Evolutionary conservation across 2,329 filamentous ascomycete genomes (phyloP), one percentile per base, ranked within the genome.

Genomic region (Xylariales sp.): DNA sequence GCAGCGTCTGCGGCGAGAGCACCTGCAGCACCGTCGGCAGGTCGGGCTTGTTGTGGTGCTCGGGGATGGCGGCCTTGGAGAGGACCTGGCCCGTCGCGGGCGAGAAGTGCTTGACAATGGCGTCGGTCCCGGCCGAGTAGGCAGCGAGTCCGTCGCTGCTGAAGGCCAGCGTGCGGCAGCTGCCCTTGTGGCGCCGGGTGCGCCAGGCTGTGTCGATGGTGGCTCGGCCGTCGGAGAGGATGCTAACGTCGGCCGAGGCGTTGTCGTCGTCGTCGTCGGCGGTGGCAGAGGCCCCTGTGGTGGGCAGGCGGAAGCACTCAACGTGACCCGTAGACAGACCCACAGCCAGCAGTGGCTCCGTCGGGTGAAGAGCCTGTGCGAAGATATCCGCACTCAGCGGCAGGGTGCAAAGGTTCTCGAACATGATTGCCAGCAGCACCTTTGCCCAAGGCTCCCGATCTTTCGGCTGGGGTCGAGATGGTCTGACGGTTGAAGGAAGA

Each of bases 171-270:
- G 80, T 83, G 37, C 93, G 77, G 58, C 91, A 97, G 71, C 89
- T 96, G 11, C 89, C 91, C 69, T 95, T 95, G 67, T 98, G 93
- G 44, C 93, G 76, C 49, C 82, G 75, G 5, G 93, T 97, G 52
- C 79, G 78, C 93, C 93, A 98, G 42, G 82, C 68, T 1, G 83
- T 88, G 50, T 90, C 85, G 45, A 97, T 85, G 40, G 83, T 78
- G 29, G 83, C 85, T 45, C 76, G 84, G 10, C 88, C 88, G 51
- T 72, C 67, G 15, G 69, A 76, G 16, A 74, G 39, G 3, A 72
- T 62, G 46, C 69, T 78, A 31, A 63, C 61, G 38, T 75, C 68
- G 23, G 57, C 67, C 40, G 71, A 71, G 4, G 44, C 61, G 28
- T 77, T 74, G 19, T 76, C 73, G 31, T 75, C 74, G 14, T 68